phyloP scores from a whole-genome alignment of 768 basidiomycete genomes.

The Naganishia antarctica region DNA sequence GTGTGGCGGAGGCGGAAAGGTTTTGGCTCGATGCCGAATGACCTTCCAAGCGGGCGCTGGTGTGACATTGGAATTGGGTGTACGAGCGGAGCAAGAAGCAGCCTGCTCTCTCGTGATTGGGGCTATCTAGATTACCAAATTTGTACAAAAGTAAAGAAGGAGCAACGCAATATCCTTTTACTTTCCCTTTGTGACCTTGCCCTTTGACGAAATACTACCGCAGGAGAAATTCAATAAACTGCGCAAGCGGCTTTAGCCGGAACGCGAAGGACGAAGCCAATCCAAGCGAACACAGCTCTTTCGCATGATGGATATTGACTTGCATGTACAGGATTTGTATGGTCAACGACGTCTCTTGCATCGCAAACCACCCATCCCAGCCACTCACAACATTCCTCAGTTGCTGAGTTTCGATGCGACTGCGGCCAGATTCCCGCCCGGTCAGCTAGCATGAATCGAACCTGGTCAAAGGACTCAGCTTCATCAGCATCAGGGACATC shows the following conservation, averaged over 20 bases:
- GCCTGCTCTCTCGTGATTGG: conserved; percentile 81
- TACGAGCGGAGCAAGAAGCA: conserved; percentile 83
- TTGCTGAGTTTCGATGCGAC: too few species aligned
- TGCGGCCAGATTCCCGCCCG: too few species aligned
- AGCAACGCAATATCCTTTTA: not conserved
- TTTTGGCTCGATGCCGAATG: conserved; percentile 90
- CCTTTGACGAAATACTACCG: too few species aligned
- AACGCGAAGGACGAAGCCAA: too few species aligned
- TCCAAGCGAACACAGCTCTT: too few species aligned
- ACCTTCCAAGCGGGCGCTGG: conserved; percentile 83
- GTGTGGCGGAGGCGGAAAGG: conserved; percentile 89
- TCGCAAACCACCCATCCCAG: too few species aligned
- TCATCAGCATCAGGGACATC: not conserved
- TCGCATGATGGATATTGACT: too few species aligned
- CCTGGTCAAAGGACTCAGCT: conserved; percentile 8
- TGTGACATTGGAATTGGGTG: conserved; percentile 84
- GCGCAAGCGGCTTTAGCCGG: too few species aligned
- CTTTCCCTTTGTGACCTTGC: not conserved
- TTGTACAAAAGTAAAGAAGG: conserved; percentile 7
- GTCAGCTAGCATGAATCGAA: not conserved
- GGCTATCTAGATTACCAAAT: conserved; percentile 58
- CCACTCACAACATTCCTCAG: too few species aligned
- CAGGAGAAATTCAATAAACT: too few species aligned
- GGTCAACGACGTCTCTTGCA: too few species aligned
- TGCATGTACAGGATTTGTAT: too few species aligned